A percentile compares a stretch with the other conserved stretches of the same genome.
Conservation (phyloP, 306 rosid genomes). For the Citrullus colocynthis region DNA sequence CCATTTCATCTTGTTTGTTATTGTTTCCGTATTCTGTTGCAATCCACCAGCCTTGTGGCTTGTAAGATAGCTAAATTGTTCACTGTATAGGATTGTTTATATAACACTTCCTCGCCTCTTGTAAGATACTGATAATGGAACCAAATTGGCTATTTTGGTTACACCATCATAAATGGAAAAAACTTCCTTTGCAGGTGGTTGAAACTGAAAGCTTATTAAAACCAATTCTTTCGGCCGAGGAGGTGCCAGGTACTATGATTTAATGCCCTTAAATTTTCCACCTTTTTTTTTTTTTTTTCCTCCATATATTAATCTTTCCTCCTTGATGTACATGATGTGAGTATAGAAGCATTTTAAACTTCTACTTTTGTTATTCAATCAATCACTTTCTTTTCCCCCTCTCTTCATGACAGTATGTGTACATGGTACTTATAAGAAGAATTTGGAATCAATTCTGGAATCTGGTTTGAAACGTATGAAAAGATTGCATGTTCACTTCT, state of each 20-base stretch:
- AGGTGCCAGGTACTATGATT: constrained; percentile 41
- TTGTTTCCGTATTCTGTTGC: background rate
- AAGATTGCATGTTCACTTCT: constrained; percentile 89
- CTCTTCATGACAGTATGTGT: constrained; percentile 53
- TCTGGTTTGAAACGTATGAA: constrained; percentile 82
- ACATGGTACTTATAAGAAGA: constrained; percentile 72
- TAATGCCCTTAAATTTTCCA: background rate
- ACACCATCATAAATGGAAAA: background rate
- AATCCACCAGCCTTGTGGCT: background rate
- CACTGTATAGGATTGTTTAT: background rate
- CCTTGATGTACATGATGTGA: background rate
- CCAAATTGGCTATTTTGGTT: background rate
- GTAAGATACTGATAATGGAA: background rate
- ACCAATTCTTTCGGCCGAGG: constrained; percentile 67
- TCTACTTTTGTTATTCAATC: background rate
- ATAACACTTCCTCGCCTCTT: background rate
- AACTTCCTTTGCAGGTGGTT: constrained; percentile 48
- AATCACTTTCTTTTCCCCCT: constrained; percentile 1
- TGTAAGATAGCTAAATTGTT: background rate
- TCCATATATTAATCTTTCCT: background rate
- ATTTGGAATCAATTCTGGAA: constrained; percentile 60
- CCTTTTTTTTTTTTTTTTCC: background rate
- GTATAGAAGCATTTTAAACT: background rate
- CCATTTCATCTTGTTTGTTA: background rate
- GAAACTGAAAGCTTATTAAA: constrained; percentile 70